A percentile compares a stretch with the other conserved stretches of the same genome.
phyloP scores from a whole-genome alignment of 1,139 yeast genomes.

The Yamadazyma trypodendri region DNA sequence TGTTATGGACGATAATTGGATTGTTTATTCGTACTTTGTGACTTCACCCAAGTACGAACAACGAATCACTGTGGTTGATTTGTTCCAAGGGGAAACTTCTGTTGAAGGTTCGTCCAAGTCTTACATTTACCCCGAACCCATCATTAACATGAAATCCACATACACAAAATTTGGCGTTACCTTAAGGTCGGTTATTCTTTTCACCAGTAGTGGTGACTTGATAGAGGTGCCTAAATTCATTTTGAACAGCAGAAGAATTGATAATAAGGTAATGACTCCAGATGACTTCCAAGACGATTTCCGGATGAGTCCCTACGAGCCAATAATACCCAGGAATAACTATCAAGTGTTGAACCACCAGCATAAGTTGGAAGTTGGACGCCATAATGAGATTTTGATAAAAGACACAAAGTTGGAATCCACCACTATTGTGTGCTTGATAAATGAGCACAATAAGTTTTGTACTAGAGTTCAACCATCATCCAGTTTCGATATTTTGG shows the following conservation, averaged over 20 bases:
- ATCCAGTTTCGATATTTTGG: constrained; percentile 75
- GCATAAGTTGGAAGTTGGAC: constrained; percentile 37
- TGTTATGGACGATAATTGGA: constrained; percentile 81
- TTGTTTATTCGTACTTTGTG: constrained; percentile 66
- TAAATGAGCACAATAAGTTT: constrained; percentile 65
- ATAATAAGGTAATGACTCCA: constrained; percentile 51
- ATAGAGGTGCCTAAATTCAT: constrained; percentile 67
- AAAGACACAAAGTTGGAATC: constrained; percentile 77
- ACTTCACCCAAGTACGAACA: constrained; percentile 51
- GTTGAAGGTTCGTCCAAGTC: constrained; percentile 35
- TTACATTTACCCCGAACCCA: constrained; percentile 58
- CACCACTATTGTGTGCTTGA: constrained; percentile 67
- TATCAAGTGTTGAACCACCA: constrained; percentile 39
- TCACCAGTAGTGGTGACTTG: constrained; percentile 63
- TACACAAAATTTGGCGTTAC: constrained; percentile 75
- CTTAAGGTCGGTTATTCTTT: constrained; percentile 60
- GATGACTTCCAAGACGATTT: constrained; percentile 59
- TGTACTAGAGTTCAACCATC: constrained; percentile 82
- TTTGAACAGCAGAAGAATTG: constrained; percentile 60
- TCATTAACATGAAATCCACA: constrained; percentile 54
- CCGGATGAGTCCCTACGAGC: constrained; percentile 63
- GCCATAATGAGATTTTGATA: constrained; percentile 37
- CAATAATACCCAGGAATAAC: constrained; percentile 53
- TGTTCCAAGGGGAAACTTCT: constrained; percentile 55
- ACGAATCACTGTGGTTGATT: constrained; percentile 69